phyloP scores from a whole-genome alignment of 108 stramenopile species.

The Seminavis robusta region DNA sequence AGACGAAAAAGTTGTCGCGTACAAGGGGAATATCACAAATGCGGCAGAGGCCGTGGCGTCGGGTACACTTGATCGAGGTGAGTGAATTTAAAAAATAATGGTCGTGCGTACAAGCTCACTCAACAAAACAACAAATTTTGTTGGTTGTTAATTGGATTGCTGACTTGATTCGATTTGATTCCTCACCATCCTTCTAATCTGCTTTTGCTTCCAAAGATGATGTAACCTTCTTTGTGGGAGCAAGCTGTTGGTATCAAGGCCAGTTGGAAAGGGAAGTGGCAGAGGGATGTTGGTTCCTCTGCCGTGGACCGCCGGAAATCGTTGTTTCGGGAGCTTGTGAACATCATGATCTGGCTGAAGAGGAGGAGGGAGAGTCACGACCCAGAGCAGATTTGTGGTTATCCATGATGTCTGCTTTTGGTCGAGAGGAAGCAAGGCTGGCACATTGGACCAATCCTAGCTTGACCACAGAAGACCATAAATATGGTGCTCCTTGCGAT shows the following conservation, averaged over 20 bases:
- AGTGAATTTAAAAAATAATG: background rate
- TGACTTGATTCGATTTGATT: background rate
- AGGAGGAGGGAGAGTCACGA: constrained; percentile 14
- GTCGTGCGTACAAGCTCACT: background rate
- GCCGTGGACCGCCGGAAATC: constrained; percentile 62
- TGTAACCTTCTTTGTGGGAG: constrained; percentile 75
- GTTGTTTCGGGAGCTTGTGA: constrained; percentile 66
- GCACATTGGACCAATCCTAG: too few species aligned
- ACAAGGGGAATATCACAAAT: constrained; percentile 62
- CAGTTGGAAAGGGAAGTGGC: constrained; percentile 79
- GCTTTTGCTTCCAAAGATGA: constrained; percentile 31
- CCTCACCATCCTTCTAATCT: background rate
- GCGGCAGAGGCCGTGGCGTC: constrained; percentile 56
- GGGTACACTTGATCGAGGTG: constrained; percentile 42
- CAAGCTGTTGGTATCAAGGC: constrained; percentile 67
- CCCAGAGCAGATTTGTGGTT: constrained; percentile 74
- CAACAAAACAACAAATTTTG: background rate
- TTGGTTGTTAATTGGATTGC: background rate
- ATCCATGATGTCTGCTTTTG: constrained; percentile 76
- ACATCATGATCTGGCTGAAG: constrained; percentile 9
- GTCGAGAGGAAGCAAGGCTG: constrained; percentile 64
- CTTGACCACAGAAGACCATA: too few species aligned
- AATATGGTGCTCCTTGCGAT: too few species aligned
- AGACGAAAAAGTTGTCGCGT: constrained; percentile 44
- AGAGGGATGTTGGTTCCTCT: constrained; percentile 78